Percentiles rank a stretch among this genome's conserved stretches.
These are phyloP conservation scores for Calocybe cyanea DNA, from an alignment of 768 basidiomycete species.

Conservation along the genomic window DNA sequence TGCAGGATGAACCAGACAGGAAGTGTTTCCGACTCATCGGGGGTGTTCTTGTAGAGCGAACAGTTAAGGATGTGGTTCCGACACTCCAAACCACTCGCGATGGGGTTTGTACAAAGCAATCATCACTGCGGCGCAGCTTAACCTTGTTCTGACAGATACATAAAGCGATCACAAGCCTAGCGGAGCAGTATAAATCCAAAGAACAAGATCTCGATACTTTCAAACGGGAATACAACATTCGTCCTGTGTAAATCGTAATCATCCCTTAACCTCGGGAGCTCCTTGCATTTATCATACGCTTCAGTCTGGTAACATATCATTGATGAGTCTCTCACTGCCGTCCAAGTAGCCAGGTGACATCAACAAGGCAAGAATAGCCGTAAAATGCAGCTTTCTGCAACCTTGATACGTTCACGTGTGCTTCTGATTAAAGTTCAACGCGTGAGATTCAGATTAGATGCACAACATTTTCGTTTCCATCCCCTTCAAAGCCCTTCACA, in stretches of 20 bases:
- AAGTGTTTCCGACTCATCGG: conserved; percentile 97
- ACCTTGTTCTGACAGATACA: conserved; percentile 55
- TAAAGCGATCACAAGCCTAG: conserved; percentile 71
- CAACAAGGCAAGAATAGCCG: not conserved
- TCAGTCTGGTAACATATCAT: no score
- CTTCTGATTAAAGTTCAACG: not conserved
- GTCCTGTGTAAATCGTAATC: conserved; percentile 37
- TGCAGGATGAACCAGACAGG: conserved; percentile 80
- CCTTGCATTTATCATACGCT: no score
- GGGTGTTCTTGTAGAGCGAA: conserved; percentile 92
- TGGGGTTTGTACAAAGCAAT: conserved; percentile 52
- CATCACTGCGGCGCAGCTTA: conserved; percentile 13
- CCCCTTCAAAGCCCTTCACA: no score
- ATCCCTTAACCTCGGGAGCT: not conserved
- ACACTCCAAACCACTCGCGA: conserved; percentile 85
- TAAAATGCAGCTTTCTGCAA: not conserved
- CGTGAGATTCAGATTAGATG: not conserved
- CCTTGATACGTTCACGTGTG: not conserved
- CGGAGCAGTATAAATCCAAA: conserved; percentile 86
- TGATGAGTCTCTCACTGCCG: no score
- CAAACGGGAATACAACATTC: conserved; percentile 74
- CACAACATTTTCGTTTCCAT: no score
- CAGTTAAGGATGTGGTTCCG: conserved; percentile 92
- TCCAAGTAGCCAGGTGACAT: not conserved
- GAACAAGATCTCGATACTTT: conserved; percentile 81